Evolutionary conservation across 2,329 filamentous ascomycete genomes (phyloP).

Genomic region (Dichotomopilus funicola): DNA sequence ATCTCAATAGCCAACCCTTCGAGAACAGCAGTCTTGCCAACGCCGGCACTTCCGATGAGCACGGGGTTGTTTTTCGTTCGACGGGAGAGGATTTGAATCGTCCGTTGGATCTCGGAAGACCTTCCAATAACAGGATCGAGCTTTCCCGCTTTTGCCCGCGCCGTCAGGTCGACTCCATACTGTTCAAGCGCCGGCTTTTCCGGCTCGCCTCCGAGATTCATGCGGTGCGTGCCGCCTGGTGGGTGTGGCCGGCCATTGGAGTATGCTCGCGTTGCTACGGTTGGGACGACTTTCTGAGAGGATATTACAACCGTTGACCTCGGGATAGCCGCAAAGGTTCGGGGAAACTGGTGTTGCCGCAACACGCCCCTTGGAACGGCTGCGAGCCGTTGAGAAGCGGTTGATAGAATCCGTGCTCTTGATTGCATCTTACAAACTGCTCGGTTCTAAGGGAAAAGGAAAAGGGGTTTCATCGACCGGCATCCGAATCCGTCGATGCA

Average conservation of each 20-base stretch:
- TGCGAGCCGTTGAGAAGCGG: conserved; percentile 30
- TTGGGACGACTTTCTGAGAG: conserved; percentile 32
- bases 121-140: conserved; percentile 93
- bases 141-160: conserved; percentile 76
- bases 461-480: background rate
- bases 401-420: conserved; percentile 33
- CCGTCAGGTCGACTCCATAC: conserved; percentile 86
- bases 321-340: conserved; percentile 5
- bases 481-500: background rate
- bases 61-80: conserved; percentile 96
- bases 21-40: conserved; percentile 88
- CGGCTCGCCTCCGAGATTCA: conserved; percentile 71
- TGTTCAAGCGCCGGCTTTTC: conserved; percentile 86
- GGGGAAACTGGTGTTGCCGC: conserved; percentile 18
- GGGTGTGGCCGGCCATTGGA: conserved; percentile 73
- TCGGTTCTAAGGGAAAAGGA: background rate
- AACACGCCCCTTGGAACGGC: conserved; percentile 22
- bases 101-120: conserved; percentile 85
- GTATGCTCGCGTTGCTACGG: conserved; percentile 45
- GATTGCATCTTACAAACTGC: conserved; percentile 30
- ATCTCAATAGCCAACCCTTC: conserved; percentile 89
- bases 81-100: conserved; percentile 86
- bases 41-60: conserved; percentile 84
- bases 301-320: conserved; percentile 1
- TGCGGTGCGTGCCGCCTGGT: conserved; percentile 86